These are phyloP conservation scores for Rhodotorula sphaerocarpa DNA, from an alignment of 768 basidiomycete genomes.

Conservation along the genomic window DNA sequence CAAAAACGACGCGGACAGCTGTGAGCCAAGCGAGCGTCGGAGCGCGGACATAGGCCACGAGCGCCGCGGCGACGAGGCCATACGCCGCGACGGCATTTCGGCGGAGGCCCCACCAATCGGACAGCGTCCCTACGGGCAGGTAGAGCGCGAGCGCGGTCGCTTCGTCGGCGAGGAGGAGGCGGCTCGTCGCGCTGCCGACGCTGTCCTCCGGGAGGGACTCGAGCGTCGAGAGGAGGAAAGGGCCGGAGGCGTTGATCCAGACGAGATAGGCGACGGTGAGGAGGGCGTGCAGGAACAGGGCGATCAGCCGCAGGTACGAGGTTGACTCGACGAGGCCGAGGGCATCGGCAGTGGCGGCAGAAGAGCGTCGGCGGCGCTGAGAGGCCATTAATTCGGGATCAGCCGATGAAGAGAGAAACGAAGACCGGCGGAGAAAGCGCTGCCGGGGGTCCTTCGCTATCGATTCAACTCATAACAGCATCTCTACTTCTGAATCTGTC, in stretches of 20 bases:
- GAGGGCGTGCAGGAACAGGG: constrained; percentile 12
- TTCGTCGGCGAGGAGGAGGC: constrained; percentile 33
- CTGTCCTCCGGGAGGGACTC: neutral
- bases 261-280: constrained; percentile 32
- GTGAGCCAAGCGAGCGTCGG: constrained; percentile 6
- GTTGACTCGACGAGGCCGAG: neutral
- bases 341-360: neutral
- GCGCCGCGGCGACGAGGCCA: neutral
- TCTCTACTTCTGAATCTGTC: no score
- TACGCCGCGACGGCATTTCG: constrained; percentile 8
- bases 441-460: no score
- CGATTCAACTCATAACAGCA: no score
- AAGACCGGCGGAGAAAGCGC: no score
- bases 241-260: constrained; percentile 24
- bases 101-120: constrained; percentile 12
- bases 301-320: neutral
- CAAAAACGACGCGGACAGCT: constrained; percentile 11
- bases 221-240: constrained; percentile 19
- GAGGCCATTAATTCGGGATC: no score
- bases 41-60: constrained; percentile 10
- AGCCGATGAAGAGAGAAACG: no score
- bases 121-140: constrained; percentile 19
- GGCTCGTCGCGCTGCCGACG: constrained; percentile 7
- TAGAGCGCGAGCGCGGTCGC: constrained; percentile 21
- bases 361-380: neutral